These are phyloP conservation scores for Gaultheria prostrata DNA, from an alignment of 148 eudicot genomes.

Conservation along the genomic window DNA sequence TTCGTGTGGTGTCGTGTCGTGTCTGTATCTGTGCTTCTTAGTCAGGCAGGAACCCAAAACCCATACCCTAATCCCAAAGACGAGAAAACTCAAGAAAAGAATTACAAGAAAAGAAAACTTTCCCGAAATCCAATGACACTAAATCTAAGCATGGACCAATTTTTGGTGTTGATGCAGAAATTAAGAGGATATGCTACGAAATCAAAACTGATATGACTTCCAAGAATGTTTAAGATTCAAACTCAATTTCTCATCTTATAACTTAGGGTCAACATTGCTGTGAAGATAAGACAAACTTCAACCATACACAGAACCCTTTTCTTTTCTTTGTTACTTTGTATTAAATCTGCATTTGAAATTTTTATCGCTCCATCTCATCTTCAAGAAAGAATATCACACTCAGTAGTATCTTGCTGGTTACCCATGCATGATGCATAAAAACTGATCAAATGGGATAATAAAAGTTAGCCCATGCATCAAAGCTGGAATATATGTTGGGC, in stretches of 20 bases:
- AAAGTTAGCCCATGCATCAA: not conserved
- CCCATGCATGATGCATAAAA: not conserved
- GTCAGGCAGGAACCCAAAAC: not conserved
- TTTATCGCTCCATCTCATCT: not conserved
- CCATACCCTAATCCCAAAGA: not conserved
- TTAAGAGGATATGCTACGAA: not conserved
- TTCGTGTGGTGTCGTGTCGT: too few species aligned
- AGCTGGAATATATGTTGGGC: not conserved
- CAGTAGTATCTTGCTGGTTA: not conserved
- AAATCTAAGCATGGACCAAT: not conserved
- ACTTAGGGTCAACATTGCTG: not conserved
- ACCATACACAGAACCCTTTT: not conserved
- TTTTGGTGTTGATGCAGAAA: not conserved
- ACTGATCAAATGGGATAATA: not conserved
- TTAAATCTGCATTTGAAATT: not conserved
- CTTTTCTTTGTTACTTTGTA: not conserved
- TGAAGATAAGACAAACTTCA: not conserved
- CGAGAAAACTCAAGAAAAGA: not conserved
- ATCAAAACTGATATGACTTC: not conserved
- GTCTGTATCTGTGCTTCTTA: too few species aligned
- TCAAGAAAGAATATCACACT: not conserved
- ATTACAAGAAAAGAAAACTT: not conserved
- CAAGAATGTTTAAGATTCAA: not conserved
- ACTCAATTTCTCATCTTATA: not conserved
- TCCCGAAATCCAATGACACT: not conserved